Percentiles rank a stretch among this genome's conserved stretches.
Evolutionary conservation across 441 rosid genomes (phyloP).

Genomic region (Macaranga tanarius): DNA sequence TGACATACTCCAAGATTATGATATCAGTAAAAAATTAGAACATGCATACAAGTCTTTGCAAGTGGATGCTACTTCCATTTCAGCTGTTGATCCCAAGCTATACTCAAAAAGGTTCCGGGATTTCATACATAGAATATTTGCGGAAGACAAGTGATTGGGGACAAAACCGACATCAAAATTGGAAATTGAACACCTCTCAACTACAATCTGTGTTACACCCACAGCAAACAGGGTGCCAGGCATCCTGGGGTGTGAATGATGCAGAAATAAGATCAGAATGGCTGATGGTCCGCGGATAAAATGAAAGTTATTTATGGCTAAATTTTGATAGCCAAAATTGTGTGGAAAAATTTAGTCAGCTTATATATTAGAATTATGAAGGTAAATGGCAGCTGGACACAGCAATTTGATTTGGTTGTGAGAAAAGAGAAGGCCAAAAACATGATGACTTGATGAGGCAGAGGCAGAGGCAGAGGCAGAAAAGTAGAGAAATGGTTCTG

Average conservation of each 20-base stretch:
- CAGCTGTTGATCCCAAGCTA: slow-evolving; percentile 90
- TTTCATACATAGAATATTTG: slow-evolving; percentile 75
- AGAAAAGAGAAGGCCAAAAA: slow-evolving; percentile 4
- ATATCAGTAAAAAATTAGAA: slow-evolving; percentile 85
- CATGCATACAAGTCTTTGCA: slow-evolving; percentile 93
- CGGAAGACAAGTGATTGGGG: slow-evolving; percentile 55
- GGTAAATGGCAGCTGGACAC: too few species aligned
- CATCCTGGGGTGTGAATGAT: neutral
- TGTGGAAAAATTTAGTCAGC: too few species aligned
- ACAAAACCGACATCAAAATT: neutral
- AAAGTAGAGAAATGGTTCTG: slow-evolving; percentile 12
- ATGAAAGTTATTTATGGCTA: neutral
- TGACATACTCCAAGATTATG: slow-evolving; percentile 92
- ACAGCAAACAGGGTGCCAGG: neutral
- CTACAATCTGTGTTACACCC: neutral
- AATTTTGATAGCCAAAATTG: too few species aligned
- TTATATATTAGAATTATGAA: too few species aligned
- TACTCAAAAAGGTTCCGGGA: slow-evolving; percentile 90
- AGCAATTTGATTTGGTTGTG: slow-evolving; percentile 8
- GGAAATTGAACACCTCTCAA: neutral
- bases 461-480: slow-evolving; percentile 1
- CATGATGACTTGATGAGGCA: neutral
- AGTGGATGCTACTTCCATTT: slow-evolving; percentile 81
- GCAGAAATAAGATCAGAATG: neutral
- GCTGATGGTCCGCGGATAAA: neutral